These are phyloP conservation scores for Chenopodium formosanum DNA, from an alignment of 148 eudicot genomes.

Conservation along the genomic window DNA sequence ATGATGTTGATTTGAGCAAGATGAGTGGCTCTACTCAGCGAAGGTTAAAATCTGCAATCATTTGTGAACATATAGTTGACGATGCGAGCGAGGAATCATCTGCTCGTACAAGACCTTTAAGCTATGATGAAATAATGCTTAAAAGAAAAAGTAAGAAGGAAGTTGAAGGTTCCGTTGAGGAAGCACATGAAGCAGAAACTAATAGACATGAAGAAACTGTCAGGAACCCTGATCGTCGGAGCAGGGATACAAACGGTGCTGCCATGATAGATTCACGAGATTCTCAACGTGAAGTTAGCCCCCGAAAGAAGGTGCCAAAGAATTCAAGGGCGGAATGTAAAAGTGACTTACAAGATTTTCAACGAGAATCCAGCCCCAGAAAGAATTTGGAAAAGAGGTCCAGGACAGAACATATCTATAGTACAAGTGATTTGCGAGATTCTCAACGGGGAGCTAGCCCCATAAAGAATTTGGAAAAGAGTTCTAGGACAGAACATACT, in stretches of 20 bases:
- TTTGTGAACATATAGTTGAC: slow-evolving; percentile 37
- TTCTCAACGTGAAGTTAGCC: slow-evolving; percentile 38
- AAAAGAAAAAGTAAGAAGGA: slow-evolving; percentile 59
- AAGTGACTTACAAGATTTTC: slow-evolving; percentile 3
- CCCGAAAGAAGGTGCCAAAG: slow-evolving; percentile 40
- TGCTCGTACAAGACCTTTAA: slow-evolving; percentile 90
- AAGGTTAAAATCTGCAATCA: slow-evolving; percentile 43
- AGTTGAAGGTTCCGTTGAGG: slow-evolving; percentile 33
- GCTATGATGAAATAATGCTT: slow-evolving; percentile 82
- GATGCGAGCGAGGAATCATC: slow-evolving; percentile 61
- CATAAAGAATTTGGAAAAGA: slow-evolving; percentile 38
- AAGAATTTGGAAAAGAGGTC: too few species aligned
- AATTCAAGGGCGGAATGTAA: slow-evolving; percentile 33
- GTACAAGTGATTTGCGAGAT: too few species aligned
- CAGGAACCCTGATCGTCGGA: slow-evolving; percentile 28
- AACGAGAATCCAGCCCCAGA: too few species aligned
- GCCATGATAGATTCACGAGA: slow-evolving; percentile 33
- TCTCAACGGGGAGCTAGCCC: slow-evolving; percentile 30
- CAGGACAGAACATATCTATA: too few species aligned
- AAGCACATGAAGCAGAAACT: slow-evolving; percentile 29
- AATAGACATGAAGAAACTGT: slow-evolving; percentile 26
- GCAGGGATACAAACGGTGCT: slow-evolving; percentile 27
- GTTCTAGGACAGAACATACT: slow-evolving; percentile 32
- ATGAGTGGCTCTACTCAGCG: slow-evolving; percentile 57
- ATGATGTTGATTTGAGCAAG: slow-evolving; percentile 34